Conservation (phyloP, 805 yeast genomes). For the Jamesozyma piceae region DNA sequence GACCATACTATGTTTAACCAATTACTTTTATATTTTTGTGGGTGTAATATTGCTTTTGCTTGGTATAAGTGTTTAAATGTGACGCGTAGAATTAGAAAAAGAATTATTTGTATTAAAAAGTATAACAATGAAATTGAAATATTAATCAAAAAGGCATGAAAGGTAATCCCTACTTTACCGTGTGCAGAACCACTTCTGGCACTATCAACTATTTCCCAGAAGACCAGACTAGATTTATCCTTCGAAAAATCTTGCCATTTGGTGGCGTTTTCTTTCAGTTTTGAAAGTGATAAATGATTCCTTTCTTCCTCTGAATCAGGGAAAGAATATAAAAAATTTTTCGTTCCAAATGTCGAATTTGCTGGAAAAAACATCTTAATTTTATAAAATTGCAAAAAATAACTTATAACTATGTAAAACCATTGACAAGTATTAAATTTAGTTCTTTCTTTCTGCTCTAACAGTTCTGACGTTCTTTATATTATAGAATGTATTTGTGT, state of each 20-base stretch:
- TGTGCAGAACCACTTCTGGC: conserved; percentile 51
- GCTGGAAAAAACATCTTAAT: neutral
- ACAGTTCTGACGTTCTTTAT: too few species aligned
- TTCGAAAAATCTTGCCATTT: neutral
- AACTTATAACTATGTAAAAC: too few species aligned
- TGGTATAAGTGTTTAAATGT: conserved; percentile 41
- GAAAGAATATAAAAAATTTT: neutral
- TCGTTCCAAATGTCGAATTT: neutral
- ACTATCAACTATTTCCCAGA: neutral
- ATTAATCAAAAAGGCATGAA: conserved; percentile 47
- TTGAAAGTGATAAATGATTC: neutral
- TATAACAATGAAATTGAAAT: conserved; percentile 44
- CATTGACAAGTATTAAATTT: too few species aligned
- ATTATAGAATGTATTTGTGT: too few species aligned
- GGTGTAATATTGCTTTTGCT: conserved; percentile 31
- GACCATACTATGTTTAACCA: conserved; percentile 21
- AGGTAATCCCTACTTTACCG: conserved; percentile 46
- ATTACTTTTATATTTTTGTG: neutral
- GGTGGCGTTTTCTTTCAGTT: neutral
- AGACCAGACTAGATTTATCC: neutral
- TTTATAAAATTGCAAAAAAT: too few species aligned
- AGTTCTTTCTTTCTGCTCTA: too few species aligned
- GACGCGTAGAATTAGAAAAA: conserved; percentile 34
- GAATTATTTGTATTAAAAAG: conserved; percentile 42
- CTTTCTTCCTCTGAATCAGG: neutral